Evolutionary conservation across 2,329 filamentous ascomycete genomes (phyloP).

Genomic region (Metarhizium guizhouense): DNA sequence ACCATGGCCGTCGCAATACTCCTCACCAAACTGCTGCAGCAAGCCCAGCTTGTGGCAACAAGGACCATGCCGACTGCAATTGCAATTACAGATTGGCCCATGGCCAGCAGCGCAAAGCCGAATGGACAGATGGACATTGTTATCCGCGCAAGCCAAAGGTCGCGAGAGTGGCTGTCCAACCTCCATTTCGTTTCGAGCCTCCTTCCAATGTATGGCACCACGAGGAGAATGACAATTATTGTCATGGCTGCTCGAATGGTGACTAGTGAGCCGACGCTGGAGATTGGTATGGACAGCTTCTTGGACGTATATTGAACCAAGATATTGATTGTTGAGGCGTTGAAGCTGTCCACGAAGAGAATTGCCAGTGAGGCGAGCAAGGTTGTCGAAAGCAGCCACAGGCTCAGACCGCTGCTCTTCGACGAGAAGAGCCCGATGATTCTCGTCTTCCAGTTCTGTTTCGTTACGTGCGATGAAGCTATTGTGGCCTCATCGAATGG

Average conservation of each 20-base stretch:
- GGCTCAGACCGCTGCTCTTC: not conserved
- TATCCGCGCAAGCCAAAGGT: slow-evolving; percentile 2
- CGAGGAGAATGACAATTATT: not conserved
- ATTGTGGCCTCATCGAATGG: not conserved
- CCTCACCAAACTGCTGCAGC: slow-evolving; percentile 1
- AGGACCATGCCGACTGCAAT: not conserved
- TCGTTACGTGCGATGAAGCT: not conserved
- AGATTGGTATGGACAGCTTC: not conserved
- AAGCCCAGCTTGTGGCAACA: not conserved
- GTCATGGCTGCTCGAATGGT: not conserved
- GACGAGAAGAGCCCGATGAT: not conserved
- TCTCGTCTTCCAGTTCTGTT: not conserved
- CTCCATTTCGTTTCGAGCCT: not conserved
- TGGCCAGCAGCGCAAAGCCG: not conserved
- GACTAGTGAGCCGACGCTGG: not conserved
- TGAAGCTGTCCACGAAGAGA: not conserved
- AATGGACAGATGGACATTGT: not conserved
- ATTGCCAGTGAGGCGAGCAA: not conserved
- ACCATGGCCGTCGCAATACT: not conserved
- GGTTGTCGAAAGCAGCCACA: not conserved
- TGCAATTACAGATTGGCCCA: not conserved
- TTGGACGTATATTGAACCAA: slow-evolving; percentile 2
- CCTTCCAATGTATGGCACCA: not conserved
- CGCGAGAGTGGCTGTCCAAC: not conserved
- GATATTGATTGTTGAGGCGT: not conserved